A percentile compares a stretch with the other conserved stretches of the same genome.
phyloP scores from a whole-genome alignment of 768 basidiomycete species.

The Crepidotus variabilis region DNA sequence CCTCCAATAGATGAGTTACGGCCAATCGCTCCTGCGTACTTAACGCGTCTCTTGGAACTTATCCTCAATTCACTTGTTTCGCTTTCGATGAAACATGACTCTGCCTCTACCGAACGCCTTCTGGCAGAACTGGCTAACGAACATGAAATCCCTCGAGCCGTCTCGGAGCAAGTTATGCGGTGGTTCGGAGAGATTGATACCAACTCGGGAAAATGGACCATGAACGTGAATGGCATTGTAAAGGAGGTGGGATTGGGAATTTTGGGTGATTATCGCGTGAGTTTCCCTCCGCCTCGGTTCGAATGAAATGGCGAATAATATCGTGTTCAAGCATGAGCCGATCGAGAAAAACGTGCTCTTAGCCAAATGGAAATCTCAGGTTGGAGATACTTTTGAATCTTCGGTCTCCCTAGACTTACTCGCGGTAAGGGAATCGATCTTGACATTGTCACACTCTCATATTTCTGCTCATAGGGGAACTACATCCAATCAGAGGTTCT shows the following conservation, averaged over 20 bases:
- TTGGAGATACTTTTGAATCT: constrained; percentile 75
- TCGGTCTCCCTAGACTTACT: constrained; percentile 62
- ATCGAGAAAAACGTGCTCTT: constrained; percentile 56
- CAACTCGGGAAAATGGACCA: constrained; percentile 53
- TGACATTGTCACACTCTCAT: not conserved
- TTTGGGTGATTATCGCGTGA: constrained; percentile 57
- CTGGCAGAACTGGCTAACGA: constrained; percentile 60
- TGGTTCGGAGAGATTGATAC: constrained; percentile 71
- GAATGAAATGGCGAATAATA: not conserved
- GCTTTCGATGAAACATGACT: constrained; percentile 45
- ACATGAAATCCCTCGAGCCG: constrained; percentile 60
- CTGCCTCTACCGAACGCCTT: constrained; percentile 58
- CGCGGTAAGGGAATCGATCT: constrained; percentile 42
- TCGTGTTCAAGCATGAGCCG: constrained; percentile 47
- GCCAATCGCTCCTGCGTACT: constrained; percentile 63
- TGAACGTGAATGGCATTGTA: constrained; percentile 59
- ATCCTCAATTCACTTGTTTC: constrained; percentile 75
- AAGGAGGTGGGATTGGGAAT: constrained; percentile 77
- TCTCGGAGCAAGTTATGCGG: constrained; percentile 66
- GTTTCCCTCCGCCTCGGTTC: not conserved
- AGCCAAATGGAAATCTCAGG: constrained; percentile 61
- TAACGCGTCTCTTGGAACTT: constrained; percentile 68
- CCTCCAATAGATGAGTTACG: constrained; percentile 57
- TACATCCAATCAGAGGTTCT: constrained; percentile 49
- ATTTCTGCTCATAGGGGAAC: constrained; percentile 55